Evolutionary conservation across 106 monocot genomes (phyloP).

Genomic region (Dendrobium officinale): DNA sequence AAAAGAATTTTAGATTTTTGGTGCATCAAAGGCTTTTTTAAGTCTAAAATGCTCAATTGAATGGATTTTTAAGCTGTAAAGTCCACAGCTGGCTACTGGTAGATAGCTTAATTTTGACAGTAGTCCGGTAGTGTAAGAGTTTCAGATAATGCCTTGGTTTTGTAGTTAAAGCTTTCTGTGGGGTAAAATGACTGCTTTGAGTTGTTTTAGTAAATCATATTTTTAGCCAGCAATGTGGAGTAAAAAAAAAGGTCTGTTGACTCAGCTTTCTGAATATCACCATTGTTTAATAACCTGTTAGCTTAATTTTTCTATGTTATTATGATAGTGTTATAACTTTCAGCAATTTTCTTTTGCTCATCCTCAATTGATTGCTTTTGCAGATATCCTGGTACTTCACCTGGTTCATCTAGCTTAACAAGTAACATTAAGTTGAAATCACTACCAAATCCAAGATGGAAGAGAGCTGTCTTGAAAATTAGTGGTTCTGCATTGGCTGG

Average conservation of each 20-base stretch:
- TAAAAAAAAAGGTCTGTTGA: background rate
- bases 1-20: background rate
- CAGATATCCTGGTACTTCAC: conserved; percentile 43
- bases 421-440: conserved; percentile 48
- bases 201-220: background rate
- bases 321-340: background rate
- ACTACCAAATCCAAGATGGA: conserved; percentile 72
- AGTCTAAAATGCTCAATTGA: background rate
- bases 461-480: conserved; percentile 81
- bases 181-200: background rate
- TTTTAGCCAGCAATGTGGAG: background rate
- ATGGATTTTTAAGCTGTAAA: background rate
- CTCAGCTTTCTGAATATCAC: background rate
- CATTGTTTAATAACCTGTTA: background rate
- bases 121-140: background rate
- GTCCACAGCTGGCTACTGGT: background rate
- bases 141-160: background rate
- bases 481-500: conserved; percentile 68
- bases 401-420: conserved; percentile 29
- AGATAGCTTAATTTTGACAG: background rate
- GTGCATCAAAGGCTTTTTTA: background rate
- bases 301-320: background rate
- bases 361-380: conserved; percentile 1
- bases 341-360: background rate
- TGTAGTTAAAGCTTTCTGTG: background rate